phyloP scores from a whole-genome alignment of 1,284 basidiomycete genomes.

The Vanrija sp. region DNA sequence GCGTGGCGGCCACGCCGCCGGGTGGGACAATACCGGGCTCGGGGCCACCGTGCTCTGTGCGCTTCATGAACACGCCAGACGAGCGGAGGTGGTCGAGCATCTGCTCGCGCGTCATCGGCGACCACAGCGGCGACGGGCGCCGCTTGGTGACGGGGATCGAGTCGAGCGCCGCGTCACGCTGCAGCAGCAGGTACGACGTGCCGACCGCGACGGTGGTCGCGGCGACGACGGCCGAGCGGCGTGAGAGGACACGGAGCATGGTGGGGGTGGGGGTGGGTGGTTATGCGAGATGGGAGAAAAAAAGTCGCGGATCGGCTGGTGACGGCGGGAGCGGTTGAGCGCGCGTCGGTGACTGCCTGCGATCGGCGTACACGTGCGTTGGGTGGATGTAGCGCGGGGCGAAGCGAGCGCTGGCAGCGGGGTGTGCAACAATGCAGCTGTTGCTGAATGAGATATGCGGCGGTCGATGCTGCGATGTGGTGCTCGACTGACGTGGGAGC shows the following conservation, averaged over 20 bases:
- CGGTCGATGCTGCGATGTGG: too few relatives aligned
- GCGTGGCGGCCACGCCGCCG: constrained; percentile 18
- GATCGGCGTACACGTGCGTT: not conserved
- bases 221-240: constrained; percentile 21
- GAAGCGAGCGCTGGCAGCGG: not conserved
- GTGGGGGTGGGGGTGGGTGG: not conserved
- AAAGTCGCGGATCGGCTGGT: not conserved
- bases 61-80: constrained; percentile 40
- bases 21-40: constrained; percentile 30
- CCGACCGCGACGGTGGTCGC: constrained; percentile 26
- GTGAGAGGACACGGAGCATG: constrained; percentile 30
- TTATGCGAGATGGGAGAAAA: not conserved
- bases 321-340: too few relatives aligned
- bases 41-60: constrained; percentile 34
- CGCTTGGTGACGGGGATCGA: constrained; percentile 31
- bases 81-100: constrained; percentile 51
- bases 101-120: constrained; percentile 50
- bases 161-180: constrained; percentile 14
- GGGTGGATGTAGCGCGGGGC: not conserved
- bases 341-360: not conserved
- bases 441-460: too few relatives aligned
- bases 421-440: too few relatives aligned
- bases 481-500: too few relatives aligned
- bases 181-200: constrained; percentile 20
- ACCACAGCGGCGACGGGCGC: constrained; percentile 51